Conservation (phyloP, 495 filamentous ascomycete genomes). For the Bacidia rubella region DNA sequence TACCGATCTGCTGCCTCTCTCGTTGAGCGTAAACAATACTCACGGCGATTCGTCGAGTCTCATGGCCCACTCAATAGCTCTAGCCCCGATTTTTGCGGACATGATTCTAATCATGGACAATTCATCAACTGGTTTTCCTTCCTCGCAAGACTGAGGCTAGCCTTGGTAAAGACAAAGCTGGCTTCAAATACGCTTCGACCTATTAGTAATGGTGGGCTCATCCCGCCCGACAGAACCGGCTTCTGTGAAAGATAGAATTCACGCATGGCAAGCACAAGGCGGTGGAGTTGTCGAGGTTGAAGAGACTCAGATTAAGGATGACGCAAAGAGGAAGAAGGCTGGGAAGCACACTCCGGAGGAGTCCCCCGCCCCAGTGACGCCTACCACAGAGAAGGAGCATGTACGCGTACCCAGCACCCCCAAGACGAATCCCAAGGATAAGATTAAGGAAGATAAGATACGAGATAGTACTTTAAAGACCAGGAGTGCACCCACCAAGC, state of each 20-base stretch:
- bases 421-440: constrained; percentile 16
- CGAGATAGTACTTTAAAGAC: constrained; percentile 25
- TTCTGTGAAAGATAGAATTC: constrained; percentile 55
- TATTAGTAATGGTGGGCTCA: neutral
- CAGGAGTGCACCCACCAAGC: constrained; percentile 53
- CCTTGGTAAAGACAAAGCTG: too few relatives aligned
- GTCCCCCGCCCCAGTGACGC: neutral
- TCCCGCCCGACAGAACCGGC: constrained; percentile 38
- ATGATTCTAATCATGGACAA: too few relatives aligned
- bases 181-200: neutral
- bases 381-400: constrained; percentile 17
- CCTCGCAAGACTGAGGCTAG: too few relatives aligned
- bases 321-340: constrained; percentile 16
- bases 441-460: constrained; percentile 17
- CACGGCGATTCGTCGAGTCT: too few relatives aligned
- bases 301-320: constrained; percentile 27
- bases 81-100: too few relatives aligned
- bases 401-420: constrained; percentile 9
- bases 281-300: constrained; percentile 42
- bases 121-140: too few relatives aligned
- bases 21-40: too few relatives aligned
- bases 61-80: too few relatives aligned
- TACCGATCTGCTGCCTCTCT: too few relatives aligned
- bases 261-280: constrained; percentile 61
- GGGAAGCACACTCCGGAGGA: constrained; percentile 11